A percentile compares a stretch with the other conserved stretches of the same genome.
These are phyloP conservation scores for Cyclotella distinguenda DNA, from an alignment of 108 stramenopile species.

Conservation along the genomic window DNA sequence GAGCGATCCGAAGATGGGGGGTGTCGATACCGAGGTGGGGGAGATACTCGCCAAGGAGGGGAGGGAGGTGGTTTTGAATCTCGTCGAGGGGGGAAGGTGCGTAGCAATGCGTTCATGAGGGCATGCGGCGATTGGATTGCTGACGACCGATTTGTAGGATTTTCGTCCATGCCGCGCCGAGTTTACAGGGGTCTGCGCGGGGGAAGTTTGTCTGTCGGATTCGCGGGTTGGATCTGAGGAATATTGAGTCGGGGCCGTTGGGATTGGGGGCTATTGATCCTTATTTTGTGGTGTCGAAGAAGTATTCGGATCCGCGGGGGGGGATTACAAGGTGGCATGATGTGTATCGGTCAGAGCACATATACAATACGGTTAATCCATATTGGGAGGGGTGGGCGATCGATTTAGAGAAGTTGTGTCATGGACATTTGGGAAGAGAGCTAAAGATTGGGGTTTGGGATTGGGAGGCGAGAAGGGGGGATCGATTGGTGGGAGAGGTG, in stretches of 20 bases:
- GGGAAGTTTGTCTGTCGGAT: conserved; percentile 25
- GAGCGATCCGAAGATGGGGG: conserved; percentile 20
- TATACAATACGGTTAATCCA: conserved; percentile 65
- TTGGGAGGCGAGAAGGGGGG: conserved; percentile 44
- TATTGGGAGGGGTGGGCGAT: conserved; percentile 50
- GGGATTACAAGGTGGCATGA: conserved; percentile 48
- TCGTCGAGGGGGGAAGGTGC: conserved; percentile 8
- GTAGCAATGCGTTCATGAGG: not conserved
- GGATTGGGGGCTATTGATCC: conserved; percentile 73
- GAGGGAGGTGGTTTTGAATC: not conserved
- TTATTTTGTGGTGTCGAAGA: conserved; percentile 60
- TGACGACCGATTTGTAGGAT: not conserved
- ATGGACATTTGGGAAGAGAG: conserved; percentile 45
- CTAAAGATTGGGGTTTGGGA: conserved; percentile 55
- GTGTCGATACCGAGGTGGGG: conserved; percentile 22
- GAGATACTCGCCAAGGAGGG: conserved; percentile 8
- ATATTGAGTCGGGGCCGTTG: conserved; percentile 61
- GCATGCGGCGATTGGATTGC: not conserved
- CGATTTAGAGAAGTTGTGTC: conserved; percentile 53
- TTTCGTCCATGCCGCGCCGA: conserved; percentile 9
- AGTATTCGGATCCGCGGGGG: conserved; percentile 31
- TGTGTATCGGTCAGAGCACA: conserved; percentile 59
- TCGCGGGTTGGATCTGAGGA: conserved; percentile 63
- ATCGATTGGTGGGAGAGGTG: conserved; percentile 52
- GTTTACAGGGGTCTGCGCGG: not conserved